Conservation (phyloP, 2,329 filamentous ascomycete genomes). For the Ceratocystis destructans region DNA sequence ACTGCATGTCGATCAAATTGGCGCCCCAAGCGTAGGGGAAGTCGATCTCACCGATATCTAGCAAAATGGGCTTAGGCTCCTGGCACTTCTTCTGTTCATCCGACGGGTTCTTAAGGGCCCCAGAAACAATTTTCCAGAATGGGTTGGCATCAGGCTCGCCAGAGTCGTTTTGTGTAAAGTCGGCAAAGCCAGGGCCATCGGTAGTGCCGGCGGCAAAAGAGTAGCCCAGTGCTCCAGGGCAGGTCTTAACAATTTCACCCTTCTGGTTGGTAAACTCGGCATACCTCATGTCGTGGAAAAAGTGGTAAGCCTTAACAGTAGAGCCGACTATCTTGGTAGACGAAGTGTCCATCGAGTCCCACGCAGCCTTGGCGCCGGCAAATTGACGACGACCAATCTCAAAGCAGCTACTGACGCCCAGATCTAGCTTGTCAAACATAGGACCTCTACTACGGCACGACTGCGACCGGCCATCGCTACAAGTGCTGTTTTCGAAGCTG, state of each 20-base stretch:
- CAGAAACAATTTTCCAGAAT: slow-evolving; percentile 62
- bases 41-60: slow-evolving; percentile 68
- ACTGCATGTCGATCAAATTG: slow-evolving; percentile 78
- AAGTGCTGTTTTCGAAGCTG: slow-evolving; percentile 66
- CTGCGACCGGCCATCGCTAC: slow-evolving; percentile 50
- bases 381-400: slow-evolving; percentile 60
- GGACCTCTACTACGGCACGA: slow-evolving; percentile 60
- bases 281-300: slow-evolving; percentile 62
- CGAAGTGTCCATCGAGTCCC: slow-evolving; percentile 33
- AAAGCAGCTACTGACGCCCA: slow-evolving; percentile 60
- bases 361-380: slow-evolving; percentile 36
- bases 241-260: slow-evolving; percentile 57
- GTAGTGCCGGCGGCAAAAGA: slow-evolving; percentile 83
- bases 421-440: slow-evolving; percentile 48
- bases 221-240: slow-evolving; percentile 74
- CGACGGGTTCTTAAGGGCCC: slow-evolving; percentile 54
- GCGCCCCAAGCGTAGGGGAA: slow-evolving; percentile 72
- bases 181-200: slow-evolving; percentile 75
- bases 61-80: slow-evolving; percentile 64
- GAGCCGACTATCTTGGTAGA: slow-evolving; percentile 44
- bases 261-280: slow-evolving; percentile 62
- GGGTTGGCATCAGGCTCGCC: slow-evolving; percentile 56
- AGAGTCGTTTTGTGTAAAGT: slow-evolving; percentile 74
- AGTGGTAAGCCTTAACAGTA: slow-evolving; percentile 64
- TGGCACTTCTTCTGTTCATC: slow-evolving; percentile 62